Percentiles rank a stretch among this genome's conserved stretches.
Evolutionary conservation across 345 rosid genomes (phyloP).

Genomic region (Salix dunnii): DNA sequence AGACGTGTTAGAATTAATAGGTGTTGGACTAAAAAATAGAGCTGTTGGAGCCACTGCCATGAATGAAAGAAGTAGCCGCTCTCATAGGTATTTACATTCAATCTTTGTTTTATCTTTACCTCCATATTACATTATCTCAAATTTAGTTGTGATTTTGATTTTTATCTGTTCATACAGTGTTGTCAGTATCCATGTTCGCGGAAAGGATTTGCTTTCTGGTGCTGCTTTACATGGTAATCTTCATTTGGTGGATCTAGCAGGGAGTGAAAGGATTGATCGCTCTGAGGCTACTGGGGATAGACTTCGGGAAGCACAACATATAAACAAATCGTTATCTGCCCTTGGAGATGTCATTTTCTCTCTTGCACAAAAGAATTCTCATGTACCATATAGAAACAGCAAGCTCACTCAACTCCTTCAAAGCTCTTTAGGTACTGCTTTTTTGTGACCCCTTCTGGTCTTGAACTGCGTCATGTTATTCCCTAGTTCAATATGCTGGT

Average conservation of each 20-base stretch:
- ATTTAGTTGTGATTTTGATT: constrained; percentile 2
- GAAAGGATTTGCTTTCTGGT: constrained; percentile 63
- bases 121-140: neutral
- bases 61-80: constrained; percentile 95
- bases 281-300: constrained; percentile 88
- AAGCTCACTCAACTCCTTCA: constrained; percentile 97
- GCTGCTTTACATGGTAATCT: constrained; percentile 59
- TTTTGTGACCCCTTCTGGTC: neutral
- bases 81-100: constrained; percentile 62
- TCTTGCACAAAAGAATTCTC: constrained; percentile 77
- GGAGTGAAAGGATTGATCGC: constrained; percentile 95
- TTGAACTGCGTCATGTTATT: neutral
- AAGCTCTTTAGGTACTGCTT: constrained; percentile 58
- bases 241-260: constrained; percentile 94
- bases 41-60: constrained; percentile 73
- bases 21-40: constrained; percentile 68
- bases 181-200: constrained; percentile 78
- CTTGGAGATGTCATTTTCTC: constrained; percentile 95
- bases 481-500: neutral
- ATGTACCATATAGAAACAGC: constrained; percentile 95
- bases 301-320: constrained; percentile 92
- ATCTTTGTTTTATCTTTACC: neutral
- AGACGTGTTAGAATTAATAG: constrained; percentile 73
- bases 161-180: constrained; percentile 46
- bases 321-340: constrained; percentile 88